A percentile compares a stretch with the other conserved stretches of the same genome.
Evolutionary conservation across 2,329 filamentous ascomycete species (phyloP).

Genomic region (Cercospora sojina): DNA sequence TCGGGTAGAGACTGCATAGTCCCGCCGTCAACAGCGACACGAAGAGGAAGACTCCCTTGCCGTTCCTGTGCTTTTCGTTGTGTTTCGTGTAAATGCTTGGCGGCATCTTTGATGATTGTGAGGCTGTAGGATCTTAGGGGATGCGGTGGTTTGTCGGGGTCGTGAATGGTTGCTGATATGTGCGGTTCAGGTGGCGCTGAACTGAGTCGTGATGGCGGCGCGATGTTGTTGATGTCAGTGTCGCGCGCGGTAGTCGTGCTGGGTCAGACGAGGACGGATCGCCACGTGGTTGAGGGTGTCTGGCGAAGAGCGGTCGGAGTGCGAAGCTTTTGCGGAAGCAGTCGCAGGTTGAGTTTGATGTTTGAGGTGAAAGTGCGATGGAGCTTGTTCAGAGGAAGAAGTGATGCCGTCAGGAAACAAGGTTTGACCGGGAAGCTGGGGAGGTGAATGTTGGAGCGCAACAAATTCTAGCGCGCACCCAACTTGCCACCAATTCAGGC

Average conservation of each 20-base stretch:
- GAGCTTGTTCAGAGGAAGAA: neutral
- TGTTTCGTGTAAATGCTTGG: slow-evolving; percentile 32
- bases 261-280: neutral
- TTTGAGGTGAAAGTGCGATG: neutral
- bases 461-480: neutral
- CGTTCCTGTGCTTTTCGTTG: slow-evolving; percentile 36
- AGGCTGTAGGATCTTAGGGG: slow-evolving; percentile 19
- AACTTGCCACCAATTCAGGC: neutral
- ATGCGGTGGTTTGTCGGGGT: neutral
- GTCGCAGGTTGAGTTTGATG: neutral
- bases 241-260: neutral
- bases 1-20: slow-evolving; percentile 39
- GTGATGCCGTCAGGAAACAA: neutral
- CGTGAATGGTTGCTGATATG: slow-evolving; percentile 5
- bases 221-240: no score
- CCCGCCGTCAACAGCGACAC: slow-evolving; percentile 34
- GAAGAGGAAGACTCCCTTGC: slow-evolving; percentile 36
- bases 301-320: neutral
- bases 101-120: slow-evolving; percentile 17
- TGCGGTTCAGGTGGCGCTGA: neutral
- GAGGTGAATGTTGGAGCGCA: neutral
- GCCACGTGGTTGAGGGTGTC: neutral
- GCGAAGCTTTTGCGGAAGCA: neutral
- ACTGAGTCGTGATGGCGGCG: slow-evolving; percentile 45
- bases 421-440: neutral